These are phyloP conservation scores for Daldinia caldariorum DNA, from an alignment of 495 filamentous ascomycete species.

Conservation along the genomic window DNA sequence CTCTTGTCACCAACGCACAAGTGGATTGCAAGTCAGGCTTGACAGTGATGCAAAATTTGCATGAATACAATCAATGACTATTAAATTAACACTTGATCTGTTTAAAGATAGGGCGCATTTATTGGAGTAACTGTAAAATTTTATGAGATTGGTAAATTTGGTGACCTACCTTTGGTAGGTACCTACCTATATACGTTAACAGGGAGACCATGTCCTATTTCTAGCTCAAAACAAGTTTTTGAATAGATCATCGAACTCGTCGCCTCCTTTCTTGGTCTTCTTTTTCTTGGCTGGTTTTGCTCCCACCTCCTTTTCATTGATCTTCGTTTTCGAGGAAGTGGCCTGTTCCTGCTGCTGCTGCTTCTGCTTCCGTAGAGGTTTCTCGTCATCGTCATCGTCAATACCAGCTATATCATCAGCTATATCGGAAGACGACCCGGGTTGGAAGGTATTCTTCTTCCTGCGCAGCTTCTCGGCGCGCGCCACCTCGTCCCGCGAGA, in stretches of 20 bases:
- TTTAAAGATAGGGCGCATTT: neutral
- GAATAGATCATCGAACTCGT: constrained; percentile 54
- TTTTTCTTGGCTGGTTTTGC: constrained; percentile 26
- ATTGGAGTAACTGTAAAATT: neutral
- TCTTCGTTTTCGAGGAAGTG: constrained; percentile 14
- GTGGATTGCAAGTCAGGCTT: constrained; percentile 11
- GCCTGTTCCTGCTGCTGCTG: constrained; percentile 1
- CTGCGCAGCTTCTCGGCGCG: constrained; percentile 8
- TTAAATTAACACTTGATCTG: neutral
- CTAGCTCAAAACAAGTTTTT: constrained; percentile 36
- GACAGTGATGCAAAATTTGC: constrained; percentile 14
- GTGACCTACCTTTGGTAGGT: too few species aligned
- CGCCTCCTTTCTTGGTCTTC: constrained; percentile 46
- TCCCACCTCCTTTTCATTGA: neutral
- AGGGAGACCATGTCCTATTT: neutral
- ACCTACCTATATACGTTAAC: too few species aligned
- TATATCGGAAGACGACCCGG: neutral
- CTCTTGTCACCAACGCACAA: constrained; percentile 17
- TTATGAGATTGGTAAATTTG: neutral
- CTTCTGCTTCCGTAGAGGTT: too few species aligned
- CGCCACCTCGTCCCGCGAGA: constrained; percentile 32
- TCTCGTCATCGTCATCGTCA: too few species aligned
- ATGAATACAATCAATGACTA: neutral
- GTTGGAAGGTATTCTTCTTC: constrained; percentile 5
- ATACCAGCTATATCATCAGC: too few species aligned